Conservation (phyloP, 2,329 filamentous ascomycete species). For the Tolypocladium tundrense region DNA sequence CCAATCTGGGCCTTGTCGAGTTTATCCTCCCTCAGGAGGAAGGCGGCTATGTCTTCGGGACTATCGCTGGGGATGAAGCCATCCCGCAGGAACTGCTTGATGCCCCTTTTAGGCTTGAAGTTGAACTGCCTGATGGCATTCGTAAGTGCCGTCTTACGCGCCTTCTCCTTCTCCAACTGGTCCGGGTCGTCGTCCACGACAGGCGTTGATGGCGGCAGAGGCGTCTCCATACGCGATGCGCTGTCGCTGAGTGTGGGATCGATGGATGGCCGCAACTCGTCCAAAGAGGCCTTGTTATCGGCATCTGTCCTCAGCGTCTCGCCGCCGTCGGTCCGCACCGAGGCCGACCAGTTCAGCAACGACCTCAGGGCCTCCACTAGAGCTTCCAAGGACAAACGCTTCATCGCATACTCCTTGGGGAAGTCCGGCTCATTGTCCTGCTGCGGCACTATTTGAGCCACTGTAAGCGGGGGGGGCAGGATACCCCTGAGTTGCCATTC, state of each 20-base stretch:
- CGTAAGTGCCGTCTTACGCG: conserved; percentile 81
- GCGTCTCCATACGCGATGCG: conserved; percentile 51
- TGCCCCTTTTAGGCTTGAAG: conserved; percentile 90
- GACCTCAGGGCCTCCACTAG: conserved; percentile 83
- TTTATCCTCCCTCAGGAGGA: conserved; percentile 70
- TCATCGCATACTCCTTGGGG: conserved; percentile 83
- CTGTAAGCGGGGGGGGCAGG: conserved; percentile 76
- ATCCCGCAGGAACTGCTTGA: conserved; percentile 73
- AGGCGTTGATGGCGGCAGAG: conserved; percentile 52
- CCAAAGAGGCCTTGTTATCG: conserved; percentile 27
- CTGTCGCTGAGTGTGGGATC: conserved; percentile 57
- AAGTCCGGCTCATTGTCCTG: conserved; percentile 57
- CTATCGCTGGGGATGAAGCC: conserved; percentile 76
- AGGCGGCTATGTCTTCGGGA: conserved; percentile 73
- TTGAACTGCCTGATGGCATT: conserved; percentile 91
- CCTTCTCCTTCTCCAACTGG: conserved; percentile 90
- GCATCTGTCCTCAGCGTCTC: conserved; percentile 15
- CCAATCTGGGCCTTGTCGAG: conserved; percentile 88
- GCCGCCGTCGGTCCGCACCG: conserved; percentile 47
- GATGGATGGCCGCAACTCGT: conserved; percentile 49
- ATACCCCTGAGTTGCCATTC: conserved; percentile 87
- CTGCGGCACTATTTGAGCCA: conserved; percentile 57
- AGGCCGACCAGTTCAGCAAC: conserved; percentile 79
- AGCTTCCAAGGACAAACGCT: conserved; percentile 79
- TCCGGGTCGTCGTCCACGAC: conserved; percentile 80